Evolutionary conservation across 108 stramenopile genomes (phyloP).

Genomic region (Conticribra guillardii): DNA sequence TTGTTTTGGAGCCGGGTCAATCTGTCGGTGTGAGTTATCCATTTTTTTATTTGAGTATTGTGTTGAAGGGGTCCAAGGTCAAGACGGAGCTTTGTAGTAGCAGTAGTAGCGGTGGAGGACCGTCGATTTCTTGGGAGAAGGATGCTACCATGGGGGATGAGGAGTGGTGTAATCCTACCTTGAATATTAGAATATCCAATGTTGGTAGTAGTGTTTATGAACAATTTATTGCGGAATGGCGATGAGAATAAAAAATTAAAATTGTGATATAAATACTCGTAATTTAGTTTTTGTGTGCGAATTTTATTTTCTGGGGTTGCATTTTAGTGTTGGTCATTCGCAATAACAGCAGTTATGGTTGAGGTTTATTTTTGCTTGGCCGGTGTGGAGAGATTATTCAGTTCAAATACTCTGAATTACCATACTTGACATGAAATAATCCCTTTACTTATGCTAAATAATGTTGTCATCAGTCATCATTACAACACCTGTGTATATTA

Average conservation of each 20-base stretch:
- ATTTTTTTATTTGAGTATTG: conserved; percentile 70
- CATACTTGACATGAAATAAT: too few relatives aligned
- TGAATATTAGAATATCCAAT: conserved; percentile 49
- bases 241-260: conserved; percentile 27
- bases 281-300: background rate
- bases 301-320: background rate
- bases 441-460: too few relatives aligned
- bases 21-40: conserved; percentile 59
- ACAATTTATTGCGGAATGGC: conserved; percentile 73
- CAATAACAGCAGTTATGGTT: too few relatives aligned
- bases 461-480: too few relatives aligned
- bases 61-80: conserved; percentile 41
- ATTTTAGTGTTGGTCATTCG: too few relatives aligned
- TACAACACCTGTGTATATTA: too few relatives aligned
- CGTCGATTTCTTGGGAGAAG: conserved; percentile 34
- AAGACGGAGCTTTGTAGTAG: conserved; percentile 30
- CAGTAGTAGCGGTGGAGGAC: conserved; percentile 22
- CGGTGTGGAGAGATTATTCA: too few relatives aligned
- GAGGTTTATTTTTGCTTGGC: too few relatives aligned
- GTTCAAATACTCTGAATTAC: too few relatives aligned
- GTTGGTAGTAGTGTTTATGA: conserved; percentile 47
- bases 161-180: conserved; percentile 56
- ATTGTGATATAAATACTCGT: background rate
- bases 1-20: conserved; percentile 57
- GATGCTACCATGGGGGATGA: conserved; percentile 40